Percentiles rank a stretch among this genome's conserved stretches.
phyloP scores from a whole-genome alignment of 108 stramenopile genomes.

The Skeletonema grethae region DNA sequence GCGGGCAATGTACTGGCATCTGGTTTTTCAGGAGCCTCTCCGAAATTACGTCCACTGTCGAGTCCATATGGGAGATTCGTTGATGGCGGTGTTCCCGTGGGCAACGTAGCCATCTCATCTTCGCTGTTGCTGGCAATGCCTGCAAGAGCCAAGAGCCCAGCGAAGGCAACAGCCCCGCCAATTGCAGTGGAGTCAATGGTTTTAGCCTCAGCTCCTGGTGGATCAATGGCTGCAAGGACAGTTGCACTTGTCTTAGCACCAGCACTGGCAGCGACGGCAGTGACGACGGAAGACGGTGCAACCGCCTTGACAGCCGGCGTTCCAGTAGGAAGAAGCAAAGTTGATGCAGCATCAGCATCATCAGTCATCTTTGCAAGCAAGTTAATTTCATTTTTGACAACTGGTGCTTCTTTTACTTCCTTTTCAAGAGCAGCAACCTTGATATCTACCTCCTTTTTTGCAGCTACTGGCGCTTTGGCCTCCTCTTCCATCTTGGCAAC shows the following conservation, averaged over 20 bases:
- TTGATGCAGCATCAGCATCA: neutral
- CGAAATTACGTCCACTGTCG: constrained; percentile 15
- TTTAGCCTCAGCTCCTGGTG: neutral
- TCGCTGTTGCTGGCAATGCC: neutral
- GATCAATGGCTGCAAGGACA: neutral
- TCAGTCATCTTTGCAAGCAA: neutral
- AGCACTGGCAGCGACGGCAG: neutral
- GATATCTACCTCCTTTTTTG: neutral
- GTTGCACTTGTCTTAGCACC: neutral
- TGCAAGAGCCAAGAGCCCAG: neutral
- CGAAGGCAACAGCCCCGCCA: neutral
- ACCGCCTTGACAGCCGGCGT: neutral
- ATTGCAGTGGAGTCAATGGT: neutral
- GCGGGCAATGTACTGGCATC: neutral
- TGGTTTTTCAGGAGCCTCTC: constrained; percentile 11
- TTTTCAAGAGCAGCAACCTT: constrained; percentile 1
- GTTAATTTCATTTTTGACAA: neutral
- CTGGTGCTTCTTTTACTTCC: neutral
- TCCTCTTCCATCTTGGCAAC: neutral
- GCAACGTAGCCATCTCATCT: neutral
- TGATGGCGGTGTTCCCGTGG: constrained; percentile 2
- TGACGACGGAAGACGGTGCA: neutral
- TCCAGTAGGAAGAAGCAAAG: neutral
- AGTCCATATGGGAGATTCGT: constrained; percentile 32
- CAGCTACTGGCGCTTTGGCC: neutral